Evolutionary conservation across 176 grass and related monocot species (phyloP), one percentile per base, ranked within the genome.

Genomic region (Aegilops speltoides): DNA sequence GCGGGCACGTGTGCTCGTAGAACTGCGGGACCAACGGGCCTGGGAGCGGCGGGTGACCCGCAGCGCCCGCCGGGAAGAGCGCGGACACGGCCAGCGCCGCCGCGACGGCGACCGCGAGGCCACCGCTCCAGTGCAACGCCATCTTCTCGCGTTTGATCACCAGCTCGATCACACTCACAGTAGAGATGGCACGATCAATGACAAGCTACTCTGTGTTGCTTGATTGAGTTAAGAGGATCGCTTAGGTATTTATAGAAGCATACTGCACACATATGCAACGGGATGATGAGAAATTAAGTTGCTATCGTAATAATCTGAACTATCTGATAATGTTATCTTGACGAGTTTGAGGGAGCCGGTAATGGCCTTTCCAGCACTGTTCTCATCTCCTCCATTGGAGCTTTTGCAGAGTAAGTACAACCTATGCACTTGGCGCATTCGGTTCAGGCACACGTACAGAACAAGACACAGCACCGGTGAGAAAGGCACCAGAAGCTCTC

Each of bases 1-100:
- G 86, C 61, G 95, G 93, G 85, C 95, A 97, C 41, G 82, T 84
- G 84, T 91, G 82, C 36, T 91, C 87, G 83, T 97, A 97, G 86
- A 97, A 97, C 57, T 90, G 91, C 48, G 93, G 93, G 68, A 78
- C 70, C 77, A 98, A 31, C 25, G 17, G 8, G 15, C 73, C 43
- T 29, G 91, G 68, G 79, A 81, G 65, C 77, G 25, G 43, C 67
- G 64, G n/a, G 74, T 77, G 74, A 28, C 16, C 76, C 77, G 13
- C 32, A 14, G 40, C 43, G 34, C 36, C 57, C 41, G 59, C 77
- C 5, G 85, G 60, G 68, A 77, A 34, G 76, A 86, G 59, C 19
- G 29, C 22, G n/a, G 81, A 62, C 25, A 83, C 24, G 2, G 74
- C 84, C 1, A 90, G 3, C 57, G 43, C 68, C 20, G 61, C 64